Base-by-base conservation (phyloP, 108 stramenopile genomes). In the Aureococcus anophagefferens region DNA sequence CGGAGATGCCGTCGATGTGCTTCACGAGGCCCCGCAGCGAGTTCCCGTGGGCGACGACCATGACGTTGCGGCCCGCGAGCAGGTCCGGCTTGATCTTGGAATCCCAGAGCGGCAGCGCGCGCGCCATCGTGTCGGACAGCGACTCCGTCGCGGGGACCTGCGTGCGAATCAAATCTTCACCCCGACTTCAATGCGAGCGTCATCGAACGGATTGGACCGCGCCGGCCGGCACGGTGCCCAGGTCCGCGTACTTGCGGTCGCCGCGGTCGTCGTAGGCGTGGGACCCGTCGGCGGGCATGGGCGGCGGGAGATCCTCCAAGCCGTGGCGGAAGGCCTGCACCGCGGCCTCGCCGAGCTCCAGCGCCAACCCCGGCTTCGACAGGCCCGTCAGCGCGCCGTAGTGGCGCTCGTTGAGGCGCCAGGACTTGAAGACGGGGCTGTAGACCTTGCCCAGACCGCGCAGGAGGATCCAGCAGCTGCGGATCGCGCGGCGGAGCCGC, bases 391-490 rank as follows among this genome's bases (percentile, higher is more conserved):
- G 73, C 0, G 92, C 91, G 29, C 96, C 90, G 80, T 89, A 81
- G 67, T 90, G 86, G 66, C 94, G 83, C 79, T 99, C 98, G 80
- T 99, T 99, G 65, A 99, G 89, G 46, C 93, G 81, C 91, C 91
- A 97, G 40, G 81, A 73, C 51, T 59, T 59, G 63, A 86, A 66
- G 16, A 94, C 90, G 14, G 96, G 96, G 30, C 91, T 74, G 82
- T 95, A 89, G 5, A 94, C 89, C 82, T 88, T 80, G 68, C 90
- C 87, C 66, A 95, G 68, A 74, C 93, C 94, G 46, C 85, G 84
- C 44, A 95, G 66, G 0, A 97, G 70, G 64, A 93, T 86, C 93
- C 94, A 94, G 0, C 80, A 70, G 0, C 89, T 85, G 31, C 92
- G 90, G 74, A 97, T 95, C 5, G 93, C 91, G 31, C 96, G 89